These are phyloP conservation scores for Cryptococcus sp. DNA, from an alignment of 1,284 basidiomycete species.

Conservation along the genomic window DNA sequence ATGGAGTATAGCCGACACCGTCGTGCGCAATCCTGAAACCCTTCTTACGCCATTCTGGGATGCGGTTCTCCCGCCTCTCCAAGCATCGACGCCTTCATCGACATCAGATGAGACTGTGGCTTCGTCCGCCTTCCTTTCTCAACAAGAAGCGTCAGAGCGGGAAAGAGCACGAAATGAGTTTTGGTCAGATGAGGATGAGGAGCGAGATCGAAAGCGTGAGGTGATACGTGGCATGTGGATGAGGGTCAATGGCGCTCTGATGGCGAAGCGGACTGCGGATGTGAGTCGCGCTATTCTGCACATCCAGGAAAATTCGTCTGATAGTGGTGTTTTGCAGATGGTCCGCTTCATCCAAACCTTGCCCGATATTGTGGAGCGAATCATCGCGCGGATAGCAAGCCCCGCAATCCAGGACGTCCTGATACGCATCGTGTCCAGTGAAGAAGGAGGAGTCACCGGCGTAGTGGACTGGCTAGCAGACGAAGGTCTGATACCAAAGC, in stretches of 20 bases:
- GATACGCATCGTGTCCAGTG: conserved; percentile 86
- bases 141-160: conserved; percentile 46
- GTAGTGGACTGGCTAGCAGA: conserved; percentile 91
- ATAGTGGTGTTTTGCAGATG: conserved; percentile 63
- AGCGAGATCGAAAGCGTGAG: conserved; percentile 55
- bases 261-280: conserved; percentile 86
- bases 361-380: conserved; percentile 76
- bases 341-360: conserved; percentile 84
- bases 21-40: conserved; percentile 63
- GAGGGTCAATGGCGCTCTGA: conserved; percentile 83
- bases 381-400: conserved; percentile 83
- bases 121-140: conserved; percentile 7
- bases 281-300: conserved; percentile 56
- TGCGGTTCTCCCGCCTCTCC: conserved; percentile 62
- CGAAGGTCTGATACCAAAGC: conserved; percentile 76
- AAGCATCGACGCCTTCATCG: conserved; percentile 18
- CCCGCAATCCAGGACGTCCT: conserved; percentile 91
- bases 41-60: conserved; percentile 90
- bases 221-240: conserved; percentile 61
- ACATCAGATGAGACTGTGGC: conserved; percentile 11
- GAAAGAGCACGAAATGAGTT: conserved; percentile 40
- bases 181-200: conserved; percentile 44
- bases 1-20: conserved; percentile 90
- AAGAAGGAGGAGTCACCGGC: conserved; percentile 80
- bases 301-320: neutral